phyloP scores from a whole-genome alignment of 139 green algal species.

The Micractinium sp. region DNA sequence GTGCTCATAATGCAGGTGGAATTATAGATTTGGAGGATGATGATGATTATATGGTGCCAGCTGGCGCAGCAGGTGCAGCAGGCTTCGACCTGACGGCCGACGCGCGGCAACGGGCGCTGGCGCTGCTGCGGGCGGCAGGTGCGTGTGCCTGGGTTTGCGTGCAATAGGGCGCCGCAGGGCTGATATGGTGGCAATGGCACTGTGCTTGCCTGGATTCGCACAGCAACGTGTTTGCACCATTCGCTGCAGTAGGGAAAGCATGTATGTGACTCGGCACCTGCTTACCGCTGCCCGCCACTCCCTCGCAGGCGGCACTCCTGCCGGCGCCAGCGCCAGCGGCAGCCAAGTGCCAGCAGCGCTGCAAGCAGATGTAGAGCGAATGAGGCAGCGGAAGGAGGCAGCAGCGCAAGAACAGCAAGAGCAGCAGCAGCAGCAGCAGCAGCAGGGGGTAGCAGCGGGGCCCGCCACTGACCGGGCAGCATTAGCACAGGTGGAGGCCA shows the following conservation, averaged over 20 bases:
- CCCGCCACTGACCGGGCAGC: neutral
- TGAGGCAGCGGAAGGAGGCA: neutral
- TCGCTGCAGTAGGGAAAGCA: neutral
- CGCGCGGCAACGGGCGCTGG: constrained; percentile 6
- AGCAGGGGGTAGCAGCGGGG: neutral
- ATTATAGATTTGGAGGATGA: constrained; percentile 31
- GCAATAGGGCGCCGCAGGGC: neutral
- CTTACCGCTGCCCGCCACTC: neutral
- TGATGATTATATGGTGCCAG: neutral
- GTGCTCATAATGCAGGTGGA: neutral
- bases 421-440: neutral
- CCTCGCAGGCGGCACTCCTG: constrained; percentile 3
- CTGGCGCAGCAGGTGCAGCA: neutral
- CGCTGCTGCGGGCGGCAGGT: constrained; percentile 26
- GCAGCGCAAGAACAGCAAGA: neutral
- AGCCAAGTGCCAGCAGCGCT: constrained; percentile 1
- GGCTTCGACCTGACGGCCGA: neutral
- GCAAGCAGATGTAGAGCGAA: neutral
- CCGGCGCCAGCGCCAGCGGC: neutral
- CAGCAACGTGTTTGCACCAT: neutral
- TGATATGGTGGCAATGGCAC: neutral
- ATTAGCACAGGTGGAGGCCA: neutral
- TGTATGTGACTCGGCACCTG: neutral
- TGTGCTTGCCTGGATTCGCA: neutral
- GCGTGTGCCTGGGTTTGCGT: neutral